These are phyloP conservation scores for Datura wrightii DNA, from an alignment of 257 asterid species.

Conservation along the genomic window DNA sequence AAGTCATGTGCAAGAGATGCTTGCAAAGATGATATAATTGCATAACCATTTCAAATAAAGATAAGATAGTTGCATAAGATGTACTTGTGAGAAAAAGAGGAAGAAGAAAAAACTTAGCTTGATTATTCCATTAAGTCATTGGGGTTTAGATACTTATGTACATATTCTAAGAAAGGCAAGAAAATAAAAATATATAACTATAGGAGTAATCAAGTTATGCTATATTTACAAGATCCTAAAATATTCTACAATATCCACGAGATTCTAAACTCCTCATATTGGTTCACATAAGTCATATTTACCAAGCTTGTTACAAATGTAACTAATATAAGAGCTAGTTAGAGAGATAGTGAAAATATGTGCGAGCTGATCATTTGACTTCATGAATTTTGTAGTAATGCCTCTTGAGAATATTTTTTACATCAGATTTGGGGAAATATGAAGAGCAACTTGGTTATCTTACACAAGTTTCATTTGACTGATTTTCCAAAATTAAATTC, in stretches of 20 bases:
- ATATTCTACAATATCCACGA: neutral
- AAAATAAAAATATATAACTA: neutral
- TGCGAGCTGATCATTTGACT: slow-evolving; percentile 3
- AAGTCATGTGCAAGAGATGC: slow-evolving; percentile 10
- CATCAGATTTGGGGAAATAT: slow-evolving; percentile 7
- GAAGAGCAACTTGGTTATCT: neutral
- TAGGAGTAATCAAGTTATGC: neutral
- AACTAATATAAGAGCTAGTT: neutral
- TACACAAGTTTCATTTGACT: neutral
- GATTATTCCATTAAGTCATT: slow-evolving; percentile 5
- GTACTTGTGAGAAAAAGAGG: slow-evolving; percentile 24
- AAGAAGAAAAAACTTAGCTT: neutral
- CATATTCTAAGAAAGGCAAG: neutral
- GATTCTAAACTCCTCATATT: neutral
- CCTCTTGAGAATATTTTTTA: neutral
- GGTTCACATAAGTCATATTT: neutral
- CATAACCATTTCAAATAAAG: neutral
- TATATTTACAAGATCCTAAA: slow-evolving; percentile 19
- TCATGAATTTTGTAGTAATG: neutral
- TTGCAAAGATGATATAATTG: neutral
- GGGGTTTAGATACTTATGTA: neutral
- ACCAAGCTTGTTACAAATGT: slow-evolving; percentile 3
- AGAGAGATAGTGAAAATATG: neutral
- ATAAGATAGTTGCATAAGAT: neutral
- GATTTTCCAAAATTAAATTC: neutral